Evolutionary conservation across 2,329 filamentous ascomycete species (phyloP).

Genomic region (Xylaria sp.): DNA sequence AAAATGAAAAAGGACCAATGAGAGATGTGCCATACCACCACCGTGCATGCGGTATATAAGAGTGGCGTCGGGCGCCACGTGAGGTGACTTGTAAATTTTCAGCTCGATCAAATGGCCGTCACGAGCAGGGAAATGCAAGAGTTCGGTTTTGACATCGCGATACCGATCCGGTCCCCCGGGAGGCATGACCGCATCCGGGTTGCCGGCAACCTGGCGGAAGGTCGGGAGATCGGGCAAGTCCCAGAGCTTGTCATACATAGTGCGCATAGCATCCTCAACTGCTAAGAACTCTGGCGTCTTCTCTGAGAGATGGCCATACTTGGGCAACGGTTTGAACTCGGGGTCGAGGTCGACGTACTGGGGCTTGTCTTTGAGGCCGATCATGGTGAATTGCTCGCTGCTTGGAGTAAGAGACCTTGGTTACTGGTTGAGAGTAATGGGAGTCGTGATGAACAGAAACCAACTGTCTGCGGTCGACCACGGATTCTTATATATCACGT

Average conservation of each 20-base stretch:
- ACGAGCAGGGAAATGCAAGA: conserved; percentile 47
- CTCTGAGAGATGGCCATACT: conserved; percentile 51
- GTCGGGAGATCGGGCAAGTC: conserved; percentile 38
- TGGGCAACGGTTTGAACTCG: conserved; percentile 51
- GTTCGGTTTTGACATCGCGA: conserved; percentile 50
- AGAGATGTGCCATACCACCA: conserved; percentile 44
- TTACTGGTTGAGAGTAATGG: background rate
- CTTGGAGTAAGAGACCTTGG: background rate
- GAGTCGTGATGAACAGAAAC: background rate
- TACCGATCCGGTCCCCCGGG: conserved; percentile 50
- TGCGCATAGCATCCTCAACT: conserved; percentile 45
- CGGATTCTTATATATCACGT: conserved; percentile 23
- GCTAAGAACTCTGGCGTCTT: conserved; percentile 50
- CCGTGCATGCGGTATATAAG: conserved; percentile 53
- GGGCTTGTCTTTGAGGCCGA: conserved; percentile 38
- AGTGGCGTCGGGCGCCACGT: conserved; percentile 39
- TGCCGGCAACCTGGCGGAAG: conserved; percentile 48
- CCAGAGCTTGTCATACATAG: conserved; percentile 47
- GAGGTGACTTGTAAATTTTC: conserved; percentile 51
- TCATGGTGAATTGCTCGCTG: conserved; percentile 27
- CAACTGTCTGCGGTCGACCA: background rate
- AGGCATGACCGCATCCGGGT: conserved; percentile 44
- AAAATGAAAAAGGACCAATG: background rate
- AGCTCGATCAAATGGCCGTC: conserved; percentile 52
- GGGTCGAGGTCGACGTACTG: conserved; percentile 43